Evolutionary conservation across 169 alveolate species (phyloP), one percentile per base, ranked within the genome.

Genomic region (Toxoplasma gondii): DNA sequence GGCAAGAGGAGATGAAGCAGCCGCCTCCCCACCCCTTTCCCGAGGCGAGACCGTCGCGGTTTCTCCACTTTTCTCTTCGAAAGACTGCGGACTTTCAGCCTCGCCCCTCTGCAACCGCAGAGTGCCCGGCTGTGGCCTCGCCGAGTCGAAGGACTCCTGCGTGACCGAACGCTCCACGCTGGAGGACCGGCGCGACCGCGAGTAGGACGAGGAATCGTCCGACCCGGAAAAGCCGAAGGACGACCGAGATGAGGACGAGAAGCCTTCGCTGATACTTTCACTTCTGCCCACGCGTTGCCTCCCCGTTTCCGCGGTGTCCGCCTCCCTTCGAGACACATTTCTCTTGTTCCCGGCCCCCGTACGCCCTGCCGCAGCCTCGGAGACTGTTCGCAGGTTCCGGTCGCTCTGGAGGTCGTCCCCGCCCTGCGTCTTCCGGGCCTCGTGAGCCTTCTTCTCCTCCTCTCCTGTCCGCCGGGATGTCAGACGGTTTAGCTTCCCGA

Each of bases 401-500:
- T n/a, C 74, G 9, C 74, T 16, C 74, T 64, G 7, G n/a, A 27
- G 34, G 9, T 19, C 74, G 74, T 64, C 29, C 29, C n/a, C 7
- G 4, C n/a, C n/a, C 74, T 19, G 7, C 74, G n/a, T 64, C n/a
- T 10, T 4, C 31, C 7, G 34, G 34, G 27, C 67, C 67, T 9
- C 67, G 74, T 27, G 58, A 49, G 4, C 31, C 74, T 64, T 64
- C 74, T 64, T 27, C 74, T 64, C 86, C 19, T 78, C 86, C 27
- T n/a, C 86, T 41, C 49, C 45, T 2, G 39, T 17, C 45, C 43
- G 22, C 27, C 86, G 39, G 39, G 86, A 78, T 17, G 86, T 38
- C 44, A 78, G 45, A 2, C 86, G 86, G 45, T 78, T 78, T 45
- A 78, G 45, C 86, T 78, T 78, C 29, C 86, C 45, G 49, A 78